Base-by-base conservation (phyloP, 2,329 filamentous ascomycete genomes). In the Colletotrichum sp. region DNA sequence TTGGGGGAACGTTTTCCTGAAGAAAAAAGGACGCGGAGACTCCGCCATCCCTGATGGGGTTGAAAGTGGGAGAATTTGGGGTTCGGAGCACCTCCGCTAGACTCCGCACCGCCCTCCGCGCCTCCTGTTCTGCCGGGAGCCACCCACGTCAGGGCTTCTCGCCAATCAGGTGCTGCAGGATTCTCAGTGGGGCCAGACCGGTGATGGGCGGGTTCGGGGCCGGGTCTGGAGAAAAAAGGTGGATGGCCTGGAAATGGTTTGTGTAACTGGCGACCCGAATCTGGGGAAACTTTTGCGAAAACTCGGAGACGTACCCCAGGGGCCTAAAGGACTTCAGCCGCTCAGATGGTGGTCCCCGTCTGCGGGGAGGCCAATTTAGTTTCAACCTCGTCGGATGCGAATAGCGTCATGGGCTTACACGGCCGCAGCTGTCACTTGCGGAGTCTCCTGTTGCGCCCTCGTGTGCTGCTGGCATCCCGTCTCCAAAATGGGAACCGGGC, bases 31-130 rank as follows among this genome's bases (percentile, higher is more conserved):
- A 49, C 8, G 75, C 75, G 75, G 75, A 77, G 75, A 57, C 75
- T 77, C 75, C 75, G 75, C 75, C n/a, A 63, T 16, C 64, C 64
- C 18, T 69, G 73, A 52, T 5, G 32, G 7, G 7, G 5, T 16
- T 24, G 32, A n/a, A 44, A 32, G 36, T 26, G 26, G 59, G 59
- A 32, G 32, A 7, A 28, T 24, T 39, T 64, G 71, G 64, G 34
- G 39, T 24, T 26, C 36, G 71, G 66, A 77, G 66, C 28, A 36
- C 30, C 76, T 77, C 76, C 76, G 74, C 76, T 77, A 77, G 69
- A 77, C 76, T 77, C 76, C 76, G 73, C 72, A 63, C 13, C 36
- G 34, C 26, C 28, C 68, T 68, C 72, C 75, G 59, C 26, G n/a
- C 26, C 55, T 60, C 71, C 36, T 39, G 60, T 32, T 21, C 39